Evolutionary conservation across 805 yeast genomes (phyloP).

Genomic region (Diddensiella caesifluorescens): DNA sequence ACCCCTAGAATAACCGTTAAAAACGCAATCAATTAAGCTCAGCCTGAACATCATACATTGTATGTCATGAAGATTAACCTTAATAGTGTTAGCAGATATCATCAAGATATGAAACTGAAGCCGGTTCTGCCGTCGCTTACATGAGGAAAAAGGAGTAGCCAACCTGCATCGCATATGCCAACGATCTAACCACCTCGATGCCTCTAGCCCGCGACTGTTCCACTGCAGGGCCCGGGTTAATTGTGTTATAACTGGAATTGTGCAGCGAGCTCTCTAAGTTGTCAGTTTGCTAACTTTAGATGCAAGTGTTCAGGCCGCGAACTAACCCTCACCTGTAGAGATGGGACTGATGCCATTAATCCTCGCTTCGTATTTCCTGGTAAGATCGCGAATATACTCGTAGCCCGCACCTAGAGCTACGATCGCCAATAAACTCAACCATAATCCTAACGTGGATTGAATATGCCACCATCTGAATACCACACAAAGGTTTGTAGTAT

Average conservation of each 20-base stretch:
- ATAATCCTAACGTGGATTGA: slow-evolving; percentile 43
- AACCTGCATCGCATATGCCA: slow-evolving; percentile 58
- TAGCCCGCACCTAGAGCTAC: slow-evolving; percentile 49
- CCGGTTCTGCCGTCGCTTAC: slow-evolving; percentile 21
- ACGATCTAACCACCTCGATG: slow-evolving; percentile 11
- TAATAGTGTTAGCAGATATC: slow-evolving; percentile 34
- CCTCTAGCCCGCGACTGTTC: background rate
- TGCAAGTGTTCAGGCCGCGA: too few species aligned
- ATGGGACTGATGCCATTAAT: background rate
- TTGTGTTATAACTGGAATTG: background rate
- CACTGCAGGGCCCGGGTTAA: background rate
- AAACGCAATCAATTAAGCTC: background rate
- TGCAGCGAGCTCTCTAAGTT: background rate
- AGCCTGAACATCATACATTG: slow-evolving; percentile 36
- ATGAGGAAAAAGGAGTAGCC: slow-evolving; percentile 52
- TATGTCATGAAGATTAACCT: slow-evolving; percentile 86
- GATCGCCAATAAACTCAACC: slow-evolving; percentile 48
- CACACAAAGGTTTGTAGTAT: slow-evolving; percentile 65
- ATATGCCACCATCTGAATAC: slow-evolving; percentile 80
- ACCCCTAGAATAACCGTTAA: slow-evolving; percentile 41
- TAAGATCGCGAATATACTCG: slow-evolving; percentile 46
- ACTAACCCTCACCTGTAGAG: slow-evolving; percentile 2
- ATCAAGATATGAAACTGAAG: background rate
- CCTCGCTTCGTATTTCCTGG: slow-evolving; percentile 16
- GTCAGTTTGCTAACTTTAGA: slow-evolving; percentile 1